Percentiles rank a stretch among this genome's conserved stretches.
Evolutionary conservation across 768 basidiomycete species (phyloP).

Genomic region (Podaxis sp.): DNA sequence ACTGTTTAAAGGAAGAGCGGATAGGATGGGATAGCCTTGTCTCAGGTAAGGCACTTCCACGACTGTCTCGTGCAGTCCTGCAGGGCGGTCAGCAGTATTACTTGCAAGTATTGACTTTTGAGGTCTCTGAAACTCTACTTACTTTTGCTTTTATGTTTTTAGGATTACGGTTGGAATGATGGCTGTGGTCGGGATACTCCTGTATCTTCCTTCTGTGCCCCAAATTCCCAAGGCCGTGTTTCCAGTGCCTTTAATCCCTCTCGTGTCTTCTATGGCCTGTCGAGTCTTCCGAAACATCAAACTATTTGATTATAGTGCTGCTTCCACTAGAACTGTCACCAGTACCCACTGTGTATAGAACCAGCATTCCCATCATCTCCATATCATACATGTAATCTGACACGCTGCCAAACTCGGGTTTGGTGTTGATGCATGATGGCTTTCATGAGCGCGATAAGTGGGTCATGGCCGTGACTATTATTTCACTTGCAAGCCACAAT

Average conservation of each 20-base stretch:
- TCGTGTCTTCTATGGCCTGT: slow-evolving; percentile 1
- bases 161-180: neutral
- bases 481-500: too few species aligned
- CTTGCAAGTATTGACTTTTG: neutral
- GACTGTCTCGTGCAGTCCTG: slow-evolving; percentile 25
- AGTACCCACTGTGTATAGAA: neutral
- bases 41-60: slow-evolving; percentile 22
- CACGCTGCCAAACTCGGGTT: too few species aligned
- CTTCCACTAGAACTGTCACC: neutral
- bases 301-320: neutral
- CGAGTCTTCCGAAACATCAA: slow-evolving; percentile 2
- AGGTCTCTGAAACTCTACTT: neutral
- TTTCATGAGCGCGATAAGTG: too few species aligned
- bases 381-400: too few species aligned
- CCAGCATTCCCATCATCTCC: too few species aligned
- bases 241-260: neutral
- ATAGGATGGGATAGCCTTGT: slow-evolving; percentile 17
- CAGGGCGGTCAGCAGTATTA: slow-evolving; percentile 31
- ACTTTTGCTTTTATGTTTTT: neutral
- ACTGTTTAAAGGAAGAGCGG: slow-evolving; percentile 12
- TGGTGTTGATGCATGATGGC: too few species aligned
- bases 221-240: neutral
- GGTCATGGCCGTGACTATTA: too few species aligned
- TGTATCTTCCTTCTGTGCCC: neutral
- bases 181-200: neutral